These are phyloP conservation scores for Cairneyella variabilis DNA, from an alignment of 495 filamentous ascomycete genomes.

Conservation along the genomic window DNA sequence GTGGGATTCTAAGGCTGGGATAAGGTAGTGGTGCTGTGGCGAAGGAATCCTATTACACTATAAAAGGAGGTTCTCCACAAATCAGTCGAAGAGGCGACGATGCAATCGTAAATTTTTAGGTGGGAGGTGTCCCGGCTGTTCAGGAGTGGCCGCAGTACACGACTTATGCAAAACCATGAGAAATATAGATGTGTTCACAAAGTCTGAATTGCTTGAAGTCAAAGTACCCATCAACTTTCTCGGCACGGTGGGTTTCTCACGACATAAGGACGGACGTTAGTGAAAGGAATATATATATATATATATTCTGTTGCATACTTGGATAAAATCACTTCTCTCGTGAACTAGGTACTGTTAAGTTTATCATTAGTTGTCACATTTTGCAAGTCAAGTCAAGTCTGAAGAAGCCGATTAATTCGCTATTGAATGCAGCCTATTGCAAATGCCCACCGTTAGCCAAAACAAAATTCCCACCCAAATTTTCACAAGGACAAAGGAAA, in stretches of 20 bases:
- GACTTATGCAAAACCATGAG: no score
- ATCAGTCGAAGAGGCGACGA: not conserved
- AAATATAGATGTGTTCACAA: no score
- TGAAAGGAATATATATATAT: not conserved
- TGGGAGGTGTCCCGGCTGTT: not conserved
- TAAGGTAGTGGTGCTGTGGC: not conserved
- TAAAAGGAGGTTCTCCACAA: not conserved
- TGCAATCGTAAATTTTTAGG: not conserved
- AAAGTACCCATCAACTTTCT: not conserved
- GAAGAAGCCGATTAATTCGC: not conserved
- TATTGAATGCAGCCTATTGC: not conserved
- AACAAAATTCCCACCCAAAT: no score
- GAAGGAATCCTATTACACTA: not conserved
- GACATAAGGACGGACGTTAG: not conserved
- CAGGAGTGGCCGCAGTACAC: not conserved
- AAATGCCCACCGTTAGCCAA: not conserved
- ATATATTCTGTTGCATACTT: no score
- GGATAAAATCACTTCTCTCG: no score
- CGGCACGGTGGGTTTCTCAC: not conserved
- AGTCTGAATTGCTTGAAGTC: not conserved
- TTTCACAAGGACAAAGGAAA: no score
- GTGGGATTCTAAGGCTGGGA: not conserved
- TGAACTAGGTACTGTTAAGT: no score
- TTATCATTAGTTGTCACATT: no score
- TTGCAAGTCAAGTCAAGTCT: not conserved